Percentiles rank a stretch among this genome's conserved stretches.
These are phyloP conservation scores for Phanerochaete carnosa DNA, from an alignment of 768 basidiomycete genomes.

Conservation along the genomic window DNA sequence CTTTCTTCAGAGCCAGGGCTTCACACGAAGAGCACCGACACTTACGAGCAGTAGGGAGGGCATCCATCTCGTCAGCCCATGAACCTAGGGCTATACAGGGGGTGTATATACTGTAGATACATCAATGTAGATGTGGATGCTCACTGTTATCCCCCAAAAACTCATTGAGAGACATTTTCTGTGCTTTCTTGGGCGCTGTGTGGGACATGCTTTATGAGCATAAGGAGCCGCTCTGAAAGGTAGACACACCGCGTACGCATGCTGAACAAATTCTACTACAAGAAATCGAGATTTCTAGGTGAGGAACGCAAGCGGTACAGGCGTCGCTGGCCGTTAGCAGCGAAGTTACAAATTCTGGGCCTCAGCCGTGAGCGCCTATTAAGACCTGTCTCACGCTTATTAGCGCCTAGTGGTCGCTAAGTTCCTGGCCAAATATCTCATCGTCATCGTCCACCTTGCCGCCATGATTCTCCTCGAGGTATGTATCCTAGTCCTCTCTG, in stretches of 20 bases:
- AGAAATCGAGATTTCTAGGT: not conserved
- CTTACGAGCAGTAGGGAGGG: constrained; percentile 91
- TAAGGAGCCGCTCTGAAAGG: constrained; percentile 5
- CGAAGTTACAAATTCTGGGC: constrained; percentile 17
- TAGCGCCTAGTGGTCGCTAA: not conserved
- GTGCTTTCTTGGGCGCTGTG: constrained; percentile 83
- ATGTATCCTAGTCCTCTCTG: constrained; percentile 12
- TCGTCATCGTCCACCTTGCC: not conserved
- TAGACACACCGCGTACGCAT: constrained; percentile 27
- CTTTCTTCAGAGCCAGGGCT: constrained; percentile 7
- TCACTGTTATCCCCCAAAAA: constrained; percentile 86
- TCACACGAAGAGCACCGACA: constrained; percentile 12
- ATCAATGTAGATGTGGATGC: constrained; percentile 29
- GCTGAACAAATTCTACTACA: constrained; percentile 16
- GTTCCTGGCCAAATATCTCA: not conserved
- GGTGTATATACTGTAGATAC: not conserved
- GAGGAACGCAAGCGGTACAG: constrained; percentile 1
- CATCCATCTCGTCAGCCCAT: constrained; percentile 99
- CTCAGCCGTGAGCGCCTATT: constrained; percentile 10
- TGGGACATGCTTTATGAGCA: not conserved
- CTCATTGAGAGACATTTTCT: constrained; percentile 91
- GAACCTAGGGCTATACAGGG: constrained; percentile 68
- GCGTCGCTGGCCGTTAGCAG: constrained; percentile 13
- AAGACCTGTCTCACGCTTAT: constrained; percentile 10
- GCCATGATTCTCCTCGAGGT: constrained; percentile 88